Percentiles rank a stretch among this genome's conserved stretches.
Evolutionary conservation across 495 filamentous ascomycete genomes (phyloP).

Genomic region (Rusavskia elegans): DNA sequence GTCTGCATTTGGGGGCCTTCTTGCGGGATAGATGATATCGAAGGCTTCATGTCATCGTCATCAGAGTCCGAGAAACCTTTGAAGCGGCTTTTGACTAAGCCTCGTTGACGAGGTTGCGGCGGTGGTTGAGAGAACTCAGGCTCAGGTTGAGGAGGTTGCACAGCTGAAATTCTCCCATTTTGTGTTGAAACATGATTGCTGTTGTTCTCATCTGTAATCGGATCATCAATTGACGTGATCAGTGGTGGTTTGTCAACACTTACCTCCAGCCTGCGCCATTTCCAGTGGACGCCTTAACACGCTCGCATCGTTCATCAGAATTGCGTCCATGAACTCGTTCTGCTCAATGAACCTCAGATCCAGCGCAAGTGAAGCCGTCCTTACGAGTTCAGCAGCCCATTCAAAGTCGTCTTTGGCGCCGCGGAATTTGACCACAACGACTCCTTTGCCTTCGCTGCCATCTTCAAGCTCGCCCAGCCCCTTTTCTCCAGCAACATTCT

Average conservation of each 20-base stretch:
- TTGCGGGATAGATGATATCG: not conserved
- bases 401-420: slow-evolving; percentile 41
- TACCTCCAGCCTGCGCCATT: slow-evolving; percentile 15
- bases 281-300: slow-evolving; percentile 47
- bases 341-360: slow-evolving; percentile 77
- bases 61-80: slow-evolving; percentile 53
- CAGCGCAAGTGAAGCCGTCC: slow-evolving; percentile 47
- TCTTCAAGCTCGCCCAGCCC: slow-evolving; percentile 44
- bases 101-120: slow-evolving; percentile 10
- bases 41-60: slow-evolving; percentile 18
- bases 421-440: slow-evolving; percentile 64
- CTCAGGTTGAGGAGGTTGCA: not conserved
- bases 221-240: not conserved
- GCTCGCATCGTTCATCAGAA: slow-evolving; percentile 59
- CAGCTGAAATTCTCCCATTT: not conserved
- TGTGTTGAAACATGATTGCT: not conserved
- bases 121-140: not conserved
- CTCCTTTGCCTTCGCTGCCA: slow-evolving; percentile 45
- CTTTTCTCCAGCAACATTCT: slow-evolving; percentile 55
- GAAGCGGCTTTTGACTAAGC: slow-evolving; percentile 44
- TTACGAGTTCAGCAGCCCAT: slow-evolving; percentile 56
- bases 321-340: slow-evolving; percentile 84
- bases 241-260: not conserved
- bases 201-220: not conserved
- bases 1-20: slow-evolving; percentile 3